These are phyloP conservation scores for Penstemon eatonii DNA, from an alignment of 257 asterid species.

Conservation along the genomic window DNA sequence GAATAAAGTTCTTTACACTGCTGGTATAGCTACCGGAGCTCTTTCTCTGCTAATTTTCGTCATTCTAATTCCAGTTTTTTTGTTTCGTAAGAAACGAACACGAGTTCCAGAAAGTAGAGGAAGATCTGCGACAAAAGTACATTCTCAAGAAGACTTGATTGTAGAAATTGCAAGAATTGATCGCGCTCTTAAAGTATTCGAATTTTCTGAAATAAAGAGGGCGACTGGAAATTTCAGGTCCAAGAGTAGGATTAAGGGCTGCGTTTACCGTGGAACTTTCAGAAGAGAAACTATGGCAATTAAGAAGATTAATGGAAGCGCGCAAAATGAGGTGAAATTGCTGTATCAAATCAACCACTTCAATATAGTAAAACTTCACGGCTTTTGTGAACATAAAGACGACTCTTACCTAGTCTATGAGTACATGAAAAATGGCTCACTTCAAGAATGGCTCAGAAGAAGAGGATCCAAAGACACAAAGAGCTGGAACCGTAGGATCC, in stretches of 20 bases:
- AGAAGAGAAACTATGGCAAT: conserved; percentile 40
- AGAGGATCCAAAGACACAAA: conserved; percentile 23
- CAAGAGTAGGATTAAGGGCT: conserved; percentile 40
- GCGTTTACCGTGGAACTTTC: conserved; percentile 48
- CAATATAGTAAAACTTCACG: conserved; percentile 55
- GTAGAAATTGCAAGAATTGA: conserved; percentile 45
- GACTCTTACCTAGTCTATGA: conserved; percentile 49
- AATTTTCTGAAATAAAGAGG: conserved; percentile 38
- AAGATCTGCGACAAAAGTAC: not conserved
- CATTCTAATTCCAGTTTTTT: conserved; percentile 25
- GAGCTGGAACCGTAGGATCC: conserved; percentile 40
- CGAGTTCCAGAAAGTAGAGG: conserved; percentile 9
- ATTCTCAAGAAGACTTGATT: conserved; percentile 38
- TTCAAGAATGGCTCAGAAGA: conserved; percentile 48
- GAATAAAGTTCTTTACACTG: conserved; percentile 25
- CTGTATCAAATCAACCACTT: conserved; percentile 55
- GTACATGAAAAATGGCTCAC: conserved; percentile 63
- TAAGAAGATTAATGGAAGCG: conserved; percentile 34
- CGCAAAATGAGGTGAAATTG: conserved; percentile 45
- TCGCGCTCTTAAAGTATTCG: conserved; percentile 38
- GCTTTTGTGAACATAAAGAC: conserved; percentile 45
- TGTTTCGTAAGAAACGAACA: conserved; percentile 28
- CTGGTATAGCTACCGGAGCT: conserved; percentile 33
- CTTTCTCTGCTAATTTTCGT: conserved; percentile 29
- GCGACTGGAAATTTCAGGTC: conserved; percentile 42